These are phyloP conservation scores for Psilocybe tampanensis DNA, from an alignment of 768 basidiomycete genomes.

Conservation along the genomic window DNA sequence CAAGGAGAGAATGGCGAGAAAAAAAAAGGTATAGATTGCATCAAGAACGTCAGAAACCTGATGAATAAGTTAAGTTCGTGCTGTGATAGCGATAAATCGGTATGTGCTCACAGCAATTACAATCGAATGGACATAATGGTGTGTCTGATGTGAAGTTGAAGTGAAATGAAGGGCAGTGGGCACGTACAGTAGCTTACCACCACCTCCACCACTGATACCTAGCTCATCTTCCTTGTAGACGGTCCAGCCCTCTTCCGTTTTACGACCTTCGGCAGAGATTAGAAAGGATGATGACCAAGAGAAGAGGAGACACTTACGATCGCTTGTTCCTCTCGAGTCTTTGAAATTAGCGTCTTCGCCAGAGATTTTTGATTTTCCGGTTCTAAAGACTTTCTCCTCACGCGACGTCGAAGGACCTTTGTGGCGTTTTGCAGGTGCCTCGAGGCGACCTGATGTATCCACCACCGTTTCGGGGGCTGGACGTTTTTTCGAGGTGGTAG, in stretches of 20 bases:
- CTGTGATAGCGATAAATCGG: neutral
- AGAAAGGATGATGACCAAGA: slow-evolving; percentile 6
- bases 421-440: slow-evolving; percentile 35
- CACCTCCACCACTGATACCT: slow-evolving; percentile 65
- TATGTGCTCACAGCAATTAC: slow-evolving; percentile 72
- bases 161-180: slow-evolving; percentile 21
- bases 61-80: neutral
- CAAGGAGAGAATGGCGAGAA: neutral
- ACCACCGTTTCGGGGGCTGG: slow-evolving; percentile 62
- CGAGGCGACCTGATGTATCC: slow-evolving; percentile 54
- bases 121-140: slow-evolving; percentile 85
- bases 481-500: slow-evolving; percentile 34
- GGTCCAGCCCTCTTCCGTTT: slow-evolving; percentile 78
- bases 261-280: slow-evolving; percentile 53
- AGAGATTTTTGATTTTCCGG: slow-evolving; percentile 6
- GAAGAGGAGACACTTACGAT: slow-evolving; percentile 50
- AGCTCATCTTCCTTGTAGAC: slow-evolving; percentile 87
- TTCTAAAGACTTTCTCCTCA: slow-evolving; percentile 9
- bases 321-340: slow-evolving; percentile 75
- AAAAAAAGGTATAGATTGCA: slow-evolving; percentile 9
- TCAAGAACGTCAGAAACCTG: slow-evolving; percentile 25
- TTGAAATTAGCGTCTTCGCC: slow-evolving; percentile 43
- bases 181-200: slow-evolving; percentile 53
- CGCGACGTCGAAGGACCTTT: slow-evolving; percentile 29
- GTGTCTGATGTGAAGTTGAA: slow-evolving; percentile 57